Evolutionary conservation across 139 green algal genomes (phyloP).

Genomic region (Picochlorum costavermella): DNA sequence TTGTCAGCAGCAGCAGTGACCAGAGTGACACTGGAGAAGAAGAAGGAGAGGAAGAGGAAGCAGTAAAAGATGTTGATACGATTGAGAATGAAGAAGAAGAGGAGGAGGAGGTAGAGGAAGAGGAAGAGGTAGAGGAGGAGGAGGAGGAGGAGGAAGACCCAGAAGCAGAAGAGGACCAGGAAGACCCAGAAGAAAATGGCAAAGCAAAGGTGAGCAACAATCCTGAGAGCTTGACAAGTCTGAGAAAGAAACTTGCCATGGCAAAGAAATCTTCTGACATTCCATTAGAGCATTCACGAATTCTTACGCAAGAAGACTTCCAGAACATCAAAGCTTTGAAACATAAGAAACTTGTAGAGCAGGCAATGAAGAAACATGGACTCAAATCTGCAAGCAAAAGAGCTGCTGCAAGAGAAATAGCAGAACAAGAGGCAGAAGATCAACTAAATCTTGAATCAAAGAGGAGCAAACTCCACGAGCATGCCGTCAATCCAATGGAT

Average conservation of each 20-base stretch:
- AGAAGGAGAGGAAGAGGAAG: constrained; percentile 5
- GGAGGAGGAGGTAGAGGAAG: constrained; percentile 10
- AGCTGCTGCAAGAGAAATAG: constrained; percentile 35
- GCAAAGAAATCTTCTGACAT: constrained; percentile 5
- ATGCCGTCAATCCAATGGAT: constrained; percentile 42
- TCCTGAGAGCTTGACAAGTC: constrained; percentile 24
- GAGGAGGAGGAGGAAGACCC: constrained; percentile 18
- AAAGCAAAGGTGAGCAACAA: constrained; percentile 11
- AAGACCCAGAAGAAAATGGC: neutral
- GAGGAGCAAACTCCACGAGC: constrained; percentile 29
- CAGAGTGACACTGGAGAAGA: neutral
- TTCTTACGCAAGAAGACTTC: constrained; percentile 83
- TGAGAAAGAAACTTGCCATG: constrained; percentile 30
- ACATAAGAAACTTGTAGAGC: constrained; percentile 46
- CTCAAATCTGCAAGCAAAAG: constrained; percentile 57
- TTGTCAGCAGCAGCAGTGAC: neutral
- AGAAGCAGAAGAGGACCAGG: constrained; percentile 15
- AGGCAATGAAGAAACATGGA: constrained; percentile 69
- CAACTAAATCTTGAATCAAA: constrained; percentile 38
- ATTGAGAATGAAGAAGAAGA: too few relatives aligned
- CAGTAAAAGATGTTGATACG: too few relatives aligned
- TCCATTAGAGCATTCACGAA: constrained; percentile 58
- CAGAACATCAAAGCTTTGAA: constrained; percentile 58
- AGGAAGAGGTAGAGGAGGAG: constrained; percentile 7
- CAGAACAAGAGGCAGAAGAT: constrained; percentile 71